Evolutionary conservation across 2,329 filamentous ascomycete species (phyloP).

Genomic region (Aspergillus sp.): DNA sequence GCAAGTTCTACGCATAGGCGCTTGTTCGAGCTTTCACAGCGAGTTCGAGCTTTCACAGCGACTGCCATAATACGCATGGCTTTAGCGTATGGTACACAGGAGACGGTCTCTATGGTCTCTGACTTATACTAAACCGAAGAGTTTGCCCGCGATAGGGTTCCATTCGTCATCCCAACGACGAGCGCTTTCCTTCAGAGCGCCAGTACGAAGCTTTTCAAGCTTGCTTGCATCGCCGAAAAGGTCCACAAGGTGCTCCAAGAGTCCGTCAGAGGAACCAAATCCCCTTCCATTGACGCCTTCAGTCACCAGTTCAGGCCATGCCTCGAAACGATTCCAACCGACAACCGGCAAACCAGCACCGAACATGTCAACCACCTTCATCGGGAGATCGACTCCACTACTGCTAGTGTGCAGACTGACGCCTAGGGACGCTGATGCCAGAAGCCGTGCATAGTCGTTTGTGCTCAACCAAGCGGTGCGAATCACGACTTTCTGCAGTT

Average conservation of each 20-base stretch:
- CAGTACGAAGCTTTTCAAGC: constrained; percentile 62
- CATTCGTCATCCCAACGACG: constrained; percentile 91
- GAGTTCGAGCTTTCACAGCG: background rate
- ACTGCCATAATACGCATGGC: background rate
- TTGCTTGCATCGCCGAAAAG: constrained; percentile 61
- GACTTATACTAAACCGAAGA: constrained; percentile 55
- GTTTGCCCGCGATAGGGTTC: constrained; percentile 74
- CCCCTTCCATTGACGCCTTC: constrained; percentile 84
- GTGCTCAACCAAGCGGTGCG: constrained; percentile 82
- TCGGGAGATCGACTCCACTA: constrained; percentile 91
- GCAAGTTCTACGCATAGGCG: constrained; percentile 29
- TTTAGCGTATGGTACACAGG: background rate
- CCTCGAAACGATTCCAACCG: constrained; percentile 81
- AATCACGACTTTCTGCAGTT: constrained; percentile 69
- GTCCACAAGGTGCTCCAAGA: constrained; percentile 62
- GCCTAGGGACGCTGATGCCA: constrained; percentile 83
- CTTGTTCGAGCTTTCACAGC: background rate
- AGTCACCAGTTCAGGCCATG: constrained; percentile 85
- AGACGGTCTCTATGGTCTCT: background rate
- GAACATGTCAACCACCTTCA: constrained; percentile 99
- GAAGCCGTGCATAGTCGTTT: constrained; percentile 77
- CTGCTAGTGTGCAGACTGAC: constrained; percentile 90
- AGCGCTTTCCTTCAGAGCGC: constrained; percentile 71
- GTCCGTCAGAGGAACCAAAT: constrained; percentile 69
- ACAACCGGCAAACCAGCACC: constrained; percentile 87